A percentile compares a stretch with the other conserved stretches of the same genome.
These are phyloP conservation scores for Carex cristatella DNA, from an alignment of 176 grass and related monocot species.

Conservation along the genomic window DNA sequence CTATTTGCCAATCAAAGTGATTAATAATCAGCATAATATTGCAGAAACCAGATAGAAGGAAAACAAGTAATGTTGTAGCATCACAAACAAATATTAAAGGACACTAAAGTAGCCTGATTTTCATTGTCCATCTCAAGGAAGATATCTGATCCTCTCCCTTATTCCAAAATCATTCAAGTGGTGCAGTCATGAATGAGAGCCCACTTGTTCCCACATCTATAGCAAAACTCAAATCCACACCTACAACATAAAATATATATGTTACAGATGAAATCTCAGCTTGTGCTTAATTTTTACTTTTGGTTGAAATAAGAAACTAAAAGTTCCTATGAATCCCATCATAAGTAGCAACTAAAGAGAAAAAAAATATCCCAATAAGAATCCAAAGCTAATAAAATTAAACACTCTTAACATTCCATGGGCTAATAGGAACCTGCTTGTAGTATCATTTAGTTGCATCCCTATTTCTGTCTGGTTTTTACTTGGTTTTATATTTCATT, in stretches of 20 bases:
- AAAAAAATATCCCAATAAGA: background rate
- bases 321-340: background rate
- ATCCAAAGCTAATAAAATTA: background rate
- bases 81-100: too few species aligned
- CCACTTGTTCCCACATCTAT: slow-evolving; percentile 40
- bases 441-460: too few species aligned
- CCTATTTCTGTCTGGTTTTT: too few species aligned
- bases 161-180: background rate
- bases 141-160: background rate
- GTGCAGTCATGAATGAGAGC: slow-evolving; percentile 17
- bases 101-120: too few species aligned
- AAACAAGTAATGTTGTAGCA: too few species aligned
- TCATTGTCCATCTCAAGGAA: too few species aligned
- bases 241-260: slow-evolving; percentile 10
- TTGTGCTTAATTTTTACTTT: background rate
- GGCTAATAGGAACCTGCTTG: too few species aligned
- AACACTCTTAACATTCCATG: background rate
- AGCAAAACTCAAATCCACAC: slow-evolving; percentile 53
- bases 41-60: too few species aligned
- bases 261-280: too few species aligned
- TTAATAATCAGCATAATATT: too few species aligned
- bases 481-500: too few species aligned
- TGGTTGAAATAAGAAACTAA: background rate
- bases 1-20: too few species aligned
- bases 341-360: background rate